Evolutionary conservation across 371 early-diverging fungal species (phyloP).

Genomic region (Conidiobolus incongruus): DNA sequence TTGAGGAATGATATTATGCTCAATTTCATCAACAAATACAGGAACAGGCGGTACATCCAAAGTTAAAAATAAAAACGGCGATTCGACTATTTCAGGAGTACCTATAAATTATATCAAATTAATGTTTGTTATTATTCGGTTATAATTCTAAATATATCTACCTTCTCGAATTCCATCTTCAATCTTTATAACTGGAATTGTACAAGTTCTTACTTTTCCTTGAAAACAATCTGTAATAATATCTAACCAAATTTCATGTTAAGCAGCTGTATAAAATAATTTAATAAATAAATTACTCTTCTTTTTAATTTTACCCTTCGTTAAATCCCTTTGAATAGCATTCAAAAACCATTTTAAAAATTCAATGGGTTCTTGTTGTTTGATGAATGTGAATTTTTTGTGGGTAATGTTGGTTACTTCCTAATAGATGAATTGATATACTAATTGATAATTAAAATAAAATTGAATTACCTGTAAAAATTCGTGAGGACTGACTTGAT

Average conservation of each 20-base stretch:
- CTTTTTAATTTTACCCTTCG: conserved; percentile 46
- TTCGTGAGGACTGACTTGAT: conserved; percentile 93
- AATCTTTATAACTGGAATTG: conserved; percentile 25
- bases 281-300: conserved; percentile 12
- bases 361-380: conserved; percentile 73
- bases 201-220: conserved; percentile 54
- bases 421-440: too few relatives aligned
- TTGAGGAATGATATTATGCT: conserved; percentile 84
- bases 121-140: neutral
- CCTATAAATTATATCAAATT: too few relatives aligned
- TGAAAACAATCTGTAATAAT: conserved; percentile 64
- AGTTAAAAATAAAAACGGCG: conserved; percentile 66
- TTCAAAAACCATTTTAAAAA: conserved; percentile 90
- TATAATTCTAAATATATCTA: neutral
- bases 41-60: conserved; percentile 87
- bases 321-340: conserved; percentile 62
- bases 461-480: conserved; percentile 38
- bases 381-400: conserved; percentile 53
- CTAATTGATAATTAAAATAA: too few relatives aligned
- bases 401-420: conserved; percentile 72
- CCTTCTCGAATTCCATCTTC: conserved; percentile 5
- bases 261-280: neutral
- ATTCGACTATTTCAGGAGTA: too few relatives aligned
- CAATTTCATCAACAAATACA: conserved; percentile 70
- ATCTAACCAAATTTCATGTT: conserved; percentile 12